These are phyloP conservation scores for Allium cepa DNA, from an alignment of 106 monocot genomes.

Conservation along the genomic window DNA sequence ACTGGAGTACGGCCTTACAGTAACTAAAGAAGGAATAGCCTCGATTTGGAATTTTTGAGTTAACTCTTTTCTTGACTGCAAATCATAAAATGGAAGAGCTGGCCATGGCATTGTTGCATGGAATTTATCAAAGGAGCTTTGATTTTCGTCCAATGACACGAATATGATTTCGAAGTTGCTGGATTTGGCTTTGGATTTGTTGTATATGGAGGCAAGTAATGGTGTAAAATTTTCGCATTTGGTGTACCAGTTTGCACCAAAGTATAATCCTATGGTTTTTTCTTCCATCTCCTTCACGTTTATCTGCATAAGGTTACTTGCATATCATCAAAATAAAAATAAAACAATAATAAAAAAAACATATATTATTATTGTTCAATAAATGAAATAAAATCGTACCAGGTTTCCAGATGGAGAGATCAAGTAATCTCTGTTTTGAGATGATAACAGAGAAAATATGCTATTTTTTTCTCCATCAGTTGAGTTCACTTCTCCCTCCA, in stretches of 20 bases:
- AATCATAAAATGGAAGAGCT: conserved; percentile 48
- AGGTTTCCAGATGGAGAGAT: too few species aligned
- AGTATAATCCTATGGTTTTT: conserved; percentile 24
- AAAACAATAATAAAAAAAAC: too few species aligned
- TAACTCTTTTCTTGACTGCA: conserved; percentile 25
- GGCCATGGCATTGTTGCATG: conserved; percentile 68
- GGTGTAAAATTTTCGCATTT: conserved; percentile 53
- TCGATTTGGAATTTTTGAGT: conserved; percentile 44
- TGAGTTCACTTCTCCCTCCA: too few species aligned
- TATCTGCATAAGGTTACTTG: too few species aligned
- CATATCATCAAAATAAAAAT: too few species aligned
- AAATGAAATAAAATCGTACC: too few species aligned
- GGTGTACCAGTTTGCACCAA: conserved; percentile 70
- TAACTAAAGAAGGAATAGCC: conserved; percentile 63
- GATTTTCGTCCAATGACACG: conserved; percentile 42
- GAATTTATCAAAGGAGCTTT: conserved; percentile 48
- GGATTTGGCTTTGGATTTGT: conserved; percentile 50
- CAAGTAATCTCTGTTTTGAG: too few species aligned
- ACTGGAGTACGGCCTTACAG: conserved; percentile 34
- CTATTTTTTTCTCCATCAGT: too few species aligned
- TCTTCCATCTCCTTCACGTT: background rate
- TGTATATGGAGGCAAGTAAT: conserved; percentile 39
- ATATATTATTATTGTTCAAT: too few species aligned
- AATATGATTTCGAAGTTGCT: conserved; percentile 45
- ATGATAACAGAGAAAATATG: too few species aligned